phyloP scores from a whole-genome alignment of 352 stramenopile genomes.

The Phytophthora quininea region DNA sequence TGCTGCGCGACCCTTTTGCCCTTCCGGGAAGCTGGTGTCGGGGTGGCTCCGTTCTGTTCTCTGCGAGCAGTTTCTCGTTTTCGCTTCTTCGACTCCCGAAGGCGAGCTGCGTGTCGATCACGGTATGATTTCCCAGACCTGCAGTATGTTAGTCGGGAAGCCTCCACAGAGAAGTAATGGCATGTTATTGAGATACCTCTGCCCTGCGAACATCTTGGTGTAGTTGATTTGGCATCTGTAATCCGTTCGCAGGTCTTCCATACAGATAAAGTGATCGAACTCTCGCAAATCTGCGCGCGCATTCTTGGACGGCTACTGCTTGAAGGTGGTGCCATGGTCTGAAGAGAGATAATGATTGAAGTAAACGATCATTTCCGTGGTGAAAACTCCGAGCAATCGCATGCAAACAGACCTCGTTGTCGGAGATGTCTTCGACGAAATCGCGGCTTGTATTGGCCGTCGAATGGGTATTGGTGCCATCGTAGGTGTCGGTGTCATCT shows the following conservation, averaged over 20 bases:
- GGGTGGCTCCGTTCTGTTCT: neutral
- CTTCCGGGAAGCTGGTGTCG: slow-evolving; percentile 3
- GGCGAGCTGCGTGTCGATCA: slow-evolving; percentile 49
- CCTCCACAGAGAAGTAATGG: too few relatives aligned
- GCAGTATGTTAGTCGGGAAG: too few relatives aligned
- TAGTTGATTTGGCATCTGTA: slow-evolving; percentile 74
- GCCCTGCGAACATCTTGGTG: slow-evolving; percentile 71
- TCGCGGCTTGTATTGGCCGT: slow-evolving; percentile 28
- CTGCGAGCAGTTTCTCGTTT: slow-evolving; percentile 36
- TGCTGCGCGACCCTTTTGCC: slow-evolving; percentile 24
- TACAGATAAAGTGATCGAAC: slow-evolving; percentile 69
- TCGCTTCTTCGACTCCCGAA: slow-evolving; percentile 55
- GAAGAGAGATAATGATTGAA: neutral
- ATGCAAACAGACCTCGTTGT: slow-evolving; percentile 52
- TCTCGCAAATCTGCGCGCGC: slow-evolving; percentile 54
- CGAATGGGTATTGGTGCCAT: neutral
- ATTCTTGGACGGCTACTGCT: slow-evolving; percentile 24
- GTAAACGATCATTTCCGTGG: neutral
- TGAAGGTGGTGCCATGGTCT: slow-evolving; percentile 11
- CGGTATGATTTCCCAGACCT: slow-evolving; percentile 58
- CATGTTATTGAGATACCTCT: slow-evolving; percentile 36
- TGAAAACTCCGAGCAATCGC: too few relatives aligned
- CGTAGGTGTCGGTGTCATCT: neutral
- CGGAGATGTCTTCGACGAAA: slow-evolving; percentile 69
- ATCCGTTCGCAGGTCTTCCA: slow-evolving; percentile 60